Evolutionary conservation across 2,329 filamentous ascomycete species (phyloP).

Genomic region (Epichloe sibirici): DNA sequence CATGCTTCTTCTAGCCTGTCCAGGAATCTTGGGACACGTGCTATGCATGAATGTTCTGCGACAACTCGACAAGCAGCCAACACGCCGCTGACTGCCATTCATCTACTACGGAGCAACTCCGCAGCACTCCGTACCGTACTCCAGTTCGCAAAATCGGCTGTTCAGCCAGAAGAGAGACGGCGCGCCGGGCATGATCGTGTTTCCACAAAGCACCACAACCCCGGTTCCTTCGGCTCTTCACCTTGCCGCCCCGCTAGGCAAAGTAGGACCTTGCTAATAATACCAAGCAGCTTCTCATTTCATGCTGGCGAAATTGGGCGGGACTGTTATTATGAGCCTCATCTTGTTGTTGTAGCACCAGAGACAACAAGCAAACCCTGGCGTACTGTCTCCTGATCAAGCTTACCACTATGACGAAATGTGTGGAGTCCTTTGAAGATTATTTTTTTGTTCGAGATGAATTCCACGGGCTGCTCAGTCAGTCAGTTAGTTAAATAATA

Average conservation of each 20-base stretch:
- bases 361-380: no score
- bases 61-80: neutral
- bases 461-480: no score
- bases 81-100: neutral
- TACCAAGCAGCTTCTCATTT: neutral
- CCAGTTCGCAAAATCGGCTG: neutral
- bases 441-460: neutral
- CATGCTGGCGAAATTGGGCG: neutral
- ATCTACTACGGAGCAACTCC: no score
- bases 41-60: neutral
- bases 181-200: neutral
- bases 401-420: neutral
- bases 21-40: neutral
- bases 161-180: no score
- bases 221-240: neutral
- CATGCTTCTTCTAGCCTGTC: neutral
- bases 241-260: neutral
- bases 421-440: neutral
- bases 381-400: neutral
- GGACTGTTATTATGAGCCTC: neutral
- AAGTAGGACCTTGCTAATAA: neutral
- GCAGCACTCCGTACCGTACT: no score
- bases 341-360: neutral
- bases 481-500: neutral
- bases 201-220: neutral